Evolutionary conservation across 164 flowering plant genomes (phyloP), one percentile per base, ranked within the genome.

Genomic region (Dillenia turbinata): DNA sequence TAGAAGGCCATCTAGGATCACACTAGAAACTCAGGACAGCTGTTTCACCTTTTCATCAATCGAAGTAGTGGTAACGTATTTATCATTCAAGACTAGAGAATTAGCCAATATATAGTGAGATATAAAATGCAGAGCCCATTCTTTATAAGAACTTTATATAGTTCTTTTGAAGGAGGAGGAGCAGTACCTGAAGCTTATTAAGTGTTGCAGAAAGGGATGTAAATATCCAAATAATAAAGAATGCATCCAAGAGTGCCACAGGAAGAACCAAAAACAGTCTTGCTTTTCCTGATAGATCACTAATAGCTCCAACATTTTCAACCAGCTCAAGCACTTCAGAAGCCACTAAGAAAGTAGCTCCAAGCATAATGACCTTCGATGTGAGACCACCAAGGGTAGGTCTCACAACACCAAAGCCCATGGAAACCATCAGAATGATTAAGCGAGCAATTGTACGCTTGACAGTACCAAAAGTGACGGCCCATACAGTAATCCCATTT

Each of bases 321-420:
- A 89, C 88, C 73, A 95, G 52, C 52, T 95, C 99, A 76, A 92
- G 97, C 49, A 91, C 83, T 78, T 92, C 97, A 8, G 99, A 86
- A 56, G 99, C 99, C 61, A 83, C 45, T 48, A 89, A 85, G 78
- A 95, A 95, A 16, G 97, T 89, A n/a, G 72, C 79, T 72, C 96
- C 99, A 68, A 95, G 92, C 88, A 89, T 66, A 62, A 83, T 52
- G 59, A 92, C 97, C 78, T 95, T 95, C n/a, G 88, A 85, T n/a
- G 97, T 95, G 15, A 95, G 80, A 54, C 97, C 99, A 68, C 99
- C 99, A 14, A 95, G 72, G 11, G 97, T 92, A 47, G 99, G 97
- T 56, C 97, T 89, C 47, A 95, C 96, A 62, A 95, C 99, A 76
- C 99, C 99, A 63, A 84, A 95, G 13, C 99, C 99, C 99, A 95